phyloP scores from a whole-genome alignment of 2,329 filamentous ascomycete genomes.

The Hymenoscyphus infarciens region DNA sequence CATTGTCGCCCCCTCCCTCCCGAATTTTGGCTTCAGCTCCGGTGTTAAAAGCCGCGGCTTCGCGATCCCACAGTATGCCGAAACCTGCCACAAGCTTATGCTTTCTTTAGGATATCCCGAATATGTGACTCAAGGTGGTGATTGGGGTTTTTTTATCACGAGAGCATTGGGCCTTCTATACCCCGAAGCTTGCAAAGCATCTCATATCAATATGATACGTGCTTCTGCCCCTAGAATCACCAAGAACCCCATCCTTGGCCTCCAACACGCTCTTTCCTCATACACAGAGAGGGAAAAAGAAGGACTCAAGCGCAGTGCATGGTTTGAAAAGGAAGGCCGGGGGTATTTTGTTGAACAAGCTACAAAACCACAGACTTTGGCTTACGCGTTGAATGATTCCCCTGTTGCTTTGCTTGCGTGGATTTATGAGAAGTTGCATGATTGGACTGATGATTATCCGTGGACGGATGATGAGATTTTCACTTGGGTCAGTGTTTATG shows the following conservation, averaged over 20 bases:
- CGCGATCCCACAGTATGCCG: constrained; percentile 56
- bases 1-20: constrained; percentile 55
- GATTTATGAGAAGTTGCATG: constrained; percentile 77
- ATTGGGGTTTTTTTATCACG: constrained; percentile 67
- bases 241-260: constrained; percentile 53
- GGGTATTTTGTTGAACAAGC: constrained; percentile 59
- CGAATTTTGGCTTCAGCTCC: constrained; percentile 49
- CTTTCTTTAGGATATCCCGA: constrained; percentile 59
- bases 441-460: constrained; percentile 69
- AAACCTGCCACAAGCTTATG: constrained; percentile 67
- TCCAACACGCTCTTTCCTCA: constrained; percentile 52
- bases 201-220: constrained; percentile 58
- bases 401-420: constrained; percentile 70
- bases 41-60: constrained; percentile 50
- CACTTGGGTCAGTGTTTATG: constrained; percentile 72
- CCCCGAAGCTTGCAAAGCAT: constrained; percentile 53
- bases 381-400: constrained; percentile 65
- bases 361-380: constrained; percentile 70
- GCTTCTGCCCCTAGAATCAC: constrained; percentile 47
- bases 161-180: constrained; percentile 58
- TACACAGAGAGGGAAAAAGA: constrained; percentile 49
- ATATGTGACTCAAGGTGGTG: constrained; percentile 63
- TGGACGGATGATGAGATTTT: constrained; percentile 76
- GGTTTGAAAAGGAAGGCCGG: constrained; percentile 53
- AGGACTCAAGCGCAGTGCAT: constrained; percentile 45